Base-by-base conservation (phyloP, 2,329 filamentous ascomycete species). In the Balansia obtecta region DNA sequence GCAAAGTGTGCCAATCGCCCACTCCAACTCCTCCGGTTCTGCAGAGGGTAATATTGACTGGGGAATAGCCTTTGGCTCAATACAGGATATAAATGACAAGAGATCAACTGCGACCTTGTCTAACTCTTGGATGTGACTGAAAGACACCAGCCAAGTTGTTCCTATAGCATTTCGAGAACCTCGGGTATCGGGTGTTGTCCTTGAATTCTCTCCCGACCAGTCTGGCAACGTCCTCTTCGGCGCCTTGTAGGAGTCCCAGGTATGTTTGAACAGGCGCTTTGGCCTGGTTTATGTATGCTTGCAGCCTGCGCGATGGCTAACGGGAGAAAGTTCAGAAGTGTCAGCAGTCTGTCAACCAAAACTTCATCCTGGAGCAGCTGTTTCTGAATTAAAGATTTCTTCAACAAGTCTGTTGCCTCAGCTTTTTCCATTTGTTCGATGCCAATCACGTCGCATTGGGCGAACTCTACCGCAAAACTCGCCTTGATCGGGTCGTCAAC, bases 241-340 rank as follows among this genome's bases (percentile, higher is more conserved):
- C 40, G 18, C 51, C 55, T 4, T 46, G 50, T 6, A 68, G 52
- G 0, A 68, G 57, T 1, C 27, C 48, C 20, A 68, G 48, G 50
- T 70, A 70, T 20, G 59, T 51, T 2, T 20, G 8, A 2, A 65
- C 46, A 3, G 58, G 34, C 5, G 57, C 52, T 5, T 52, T 53
- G 32, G 52, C 64, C 16, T 49, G 42, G 47, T 65, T 67, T 12
- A 72, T 56, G 51, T 69, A 71, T 8, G 67, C 65, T 2, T 2
- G 64, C 59, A 15, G 67, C 63, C 57, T 70, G 61, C n/a, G 57
- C 59, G 18, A 70, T 71, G 12, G 65, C 68, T 8, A 70, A 57
- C 0, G 71, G 71, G 20, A 73, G 63, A 50, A 57, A 65, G 0
- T 58, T 60, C 11, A 74, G 63, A 45, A 65, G 54, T 4, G 54